A percentile compares a stretch with the other conserved stretches of the same genome.
Evolutionary conservation across 2,329 filamentous ascomycete genomes (phyloP).

Genomic region (Westerdykella ornata): DNA sequence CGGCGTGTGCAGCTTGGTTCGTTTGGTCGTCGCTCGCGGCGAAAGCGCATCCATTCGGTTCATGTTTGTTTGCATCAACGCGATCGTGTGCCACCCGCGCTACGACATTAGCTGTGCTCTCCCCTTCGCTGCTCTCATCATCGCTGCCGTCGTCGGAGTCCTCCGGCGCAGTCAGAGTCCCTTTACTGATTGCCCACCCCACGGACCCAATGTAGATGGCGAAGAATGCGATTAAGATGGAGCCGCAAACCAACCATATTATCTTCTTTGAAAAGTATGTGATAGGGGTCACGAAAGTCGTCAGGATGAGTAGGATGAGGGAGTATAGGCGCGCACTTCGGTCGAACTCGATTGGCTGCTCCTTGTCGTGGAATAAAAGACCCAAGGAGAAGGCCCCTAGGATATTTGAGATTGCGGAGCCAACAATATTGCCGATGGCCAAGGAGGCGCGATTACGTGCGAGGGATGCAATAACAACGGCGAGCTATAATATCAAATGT

Average conservation of each 20-base stretch:
- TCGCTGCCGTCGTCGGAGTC: slow-evolving; percentile 34
- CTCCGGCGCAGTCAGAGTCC: slow-evolving; percentile 39
- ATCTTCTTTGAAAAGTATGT: slow-evolving; percentile 24
- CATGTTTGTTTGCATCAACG: neutral
- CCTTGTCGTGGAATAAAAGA: slow-evolving; percentile 39
- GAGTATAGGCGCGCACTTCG: slow-evolving; percentile 46
- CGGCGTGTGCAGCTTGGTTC: no score
- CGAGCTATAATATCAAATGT: slow-evolving; percentile 33
- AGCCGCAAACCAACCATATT: slow-evolving; percentile 35
- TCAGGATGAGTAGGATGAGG: slow-evolving; percentile 38
- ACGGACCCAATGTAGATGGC: slow-evolving; percentile 42
- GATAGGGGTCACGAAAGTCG: slow-evolving; percentile 37
- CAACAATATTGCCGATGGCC: slow-evolving; percentile 50
- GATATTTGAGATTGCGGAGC: slow-evolving; percentile 51
- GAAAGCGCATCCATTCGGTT: neutral
- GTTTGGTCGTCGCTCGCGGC: no score
- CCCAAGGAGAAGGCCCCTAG: slow-evolving; percentile 51
- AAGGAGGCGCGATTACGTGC: slow-evolving; percentile 43
- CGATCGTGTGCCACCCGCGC: neutral
- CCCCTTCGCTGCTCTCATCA: slow-evolving; percentile 20
- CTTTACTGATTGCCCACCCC: slow-evolving; percentile 42
- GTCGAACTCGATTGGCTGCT: slow-evolving; percentile 38
- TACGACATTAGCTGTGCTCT: slow-evolving; percentile 1
- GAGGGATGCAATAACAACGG: slow-evolving; percentile 46
- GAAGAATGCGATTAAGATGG: slow-evolving; percentile 40